Conservation (phyloP, 805 yeast species). For the Hyphopichia homilentoma region DNA sequence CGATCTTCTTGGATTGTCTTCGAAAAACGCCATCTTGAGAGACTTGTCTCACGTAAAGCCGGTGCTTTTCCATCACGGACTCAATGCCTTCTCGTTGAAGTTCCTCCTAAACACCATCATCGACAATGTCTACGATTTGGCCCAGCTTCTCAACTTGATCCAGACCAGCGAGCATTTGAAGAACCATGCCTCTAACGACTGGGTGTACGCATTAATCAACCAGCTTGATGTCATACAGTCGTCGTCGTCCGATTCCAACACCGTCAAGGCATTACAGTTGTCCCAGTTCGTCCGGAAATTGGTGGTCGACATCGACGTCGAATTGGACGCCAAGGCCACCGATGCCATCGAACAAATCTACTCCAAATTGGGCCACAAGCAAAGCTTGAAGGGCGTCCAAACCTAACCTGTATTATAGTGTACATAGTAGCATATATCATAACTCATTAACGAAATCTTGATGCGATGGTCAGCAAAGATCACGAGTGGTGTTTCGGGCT, state of each 20-base stretch:
- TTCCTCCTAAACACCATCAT: conserved; percentile 19
- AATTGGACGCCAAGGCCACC: conserved; percentile 5
- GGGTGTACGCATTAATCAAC: conserved; percentile 14
- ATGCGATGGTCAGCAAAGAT: conserved; percentile 1
- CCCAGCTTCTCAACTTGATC: conserved; percentile 21
- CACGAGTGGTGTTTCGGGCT: conserved; percentile 1
- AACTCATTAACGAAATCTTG: too few species aligned
- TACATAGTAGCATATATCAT: too few species aligned
- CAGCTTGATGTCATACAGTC: conserved; percentile 14
- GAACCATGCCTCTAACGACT: conserved; percentile 14
- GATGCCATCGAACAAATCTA: conserved; percentile 2
- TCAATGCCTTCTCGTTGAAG: conserved; percentile 14
- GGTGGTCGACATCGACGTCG: conserved; percentile 6
- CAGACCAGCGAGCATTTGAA: conserved; percentile 8
- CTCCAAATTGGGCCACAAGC: neutral
- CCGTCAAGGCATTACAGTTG: conserved; percentile 13
- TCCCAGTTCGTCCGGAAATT: conserved; percentile 18
- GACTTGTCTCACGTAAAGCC: conserved; percentile 24
- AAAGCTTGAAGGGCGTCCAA: conserved; percentile 2
- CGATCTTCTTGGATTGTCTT: too few species aligned
- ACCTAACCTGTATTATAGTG: too few species aligned
- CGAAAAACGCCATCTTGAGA: too few species aligned
- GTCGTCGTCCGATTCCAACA: conserved; percentile 4
- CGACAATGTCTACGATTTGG: conserved; percentile 21
- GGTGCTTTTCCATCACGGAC: conserved; percentile 20